Conservation (phyloP, 768 basidiomycete species). For the Agaricus subrufescens region DNA sequence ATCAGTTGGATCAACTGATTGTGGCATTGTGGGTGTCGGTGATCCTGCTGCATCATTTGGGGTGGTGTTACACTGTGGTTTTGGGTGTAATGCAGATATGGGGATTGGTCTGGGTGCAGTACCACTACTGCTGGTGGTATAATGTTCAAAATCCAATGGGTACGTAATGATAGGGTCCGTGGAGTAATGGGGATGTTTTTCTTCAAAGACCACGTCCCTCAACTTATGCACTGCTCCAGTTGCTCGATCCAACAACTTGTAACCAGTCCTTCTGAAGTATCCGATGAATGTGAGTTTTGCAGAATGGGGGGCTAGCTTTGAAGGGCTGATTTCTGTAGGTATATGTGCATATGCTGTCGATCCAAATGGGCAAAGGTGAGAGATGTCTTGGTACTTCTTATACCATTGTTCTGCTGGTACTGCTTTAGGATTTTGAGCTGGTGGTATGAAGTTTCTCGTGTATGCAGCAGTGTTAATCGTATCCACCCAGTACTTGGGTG, state of each 20-base stretch:
- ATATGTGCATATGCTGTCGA: constrained; percentile 24
- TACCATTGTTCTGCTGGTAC: constrained; percentile 15
- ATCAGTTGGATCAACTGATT: too few relatives aligned
- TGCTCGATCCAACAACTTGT: constrained; percentile 14
- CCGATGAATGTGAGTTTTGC: constrained; percentile 18
- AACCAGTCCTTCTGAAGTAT: constrained; percentile 16
- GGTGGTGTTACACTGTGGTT: too few relatives aligned
- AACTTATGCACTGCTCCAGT: constrained; percentile 13
- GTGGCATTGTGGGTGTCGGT: too few relatives aligned
- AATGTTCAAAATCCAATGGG: not conserved
- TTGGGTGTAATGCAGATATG: too few relatives aligned
- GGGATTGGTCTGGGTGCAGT: too few relatives aligned
- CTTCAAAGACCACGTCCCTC: constrained; percentile 22
- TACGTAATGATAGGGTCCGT: too few relatives aligned
- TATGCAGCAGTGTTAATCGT: too few relatives aligned
- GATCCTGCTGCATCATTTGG: too few relatives aligned
- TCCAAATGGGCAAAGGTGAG: constrained; percentile 25
- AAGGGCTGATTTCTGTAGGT: constrained; percentile 5
- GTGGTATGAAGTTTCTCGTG: too few relatives aligned
- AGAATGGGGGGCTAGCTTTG: constrained; percentile 13
- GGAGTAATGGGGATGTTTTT: constrained; percentile 11
- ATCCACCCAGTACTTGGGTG: too few relatives aligned
- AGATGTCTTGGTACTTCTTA: constrained; percentile 18
- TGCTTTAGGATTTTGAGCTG: too few relatives aligned
- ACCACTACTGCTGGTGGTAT: too few relatives aligned